Conservation (phyloP, 768 basidiomycete genomes). For the Collybia mongolica region DNA sequence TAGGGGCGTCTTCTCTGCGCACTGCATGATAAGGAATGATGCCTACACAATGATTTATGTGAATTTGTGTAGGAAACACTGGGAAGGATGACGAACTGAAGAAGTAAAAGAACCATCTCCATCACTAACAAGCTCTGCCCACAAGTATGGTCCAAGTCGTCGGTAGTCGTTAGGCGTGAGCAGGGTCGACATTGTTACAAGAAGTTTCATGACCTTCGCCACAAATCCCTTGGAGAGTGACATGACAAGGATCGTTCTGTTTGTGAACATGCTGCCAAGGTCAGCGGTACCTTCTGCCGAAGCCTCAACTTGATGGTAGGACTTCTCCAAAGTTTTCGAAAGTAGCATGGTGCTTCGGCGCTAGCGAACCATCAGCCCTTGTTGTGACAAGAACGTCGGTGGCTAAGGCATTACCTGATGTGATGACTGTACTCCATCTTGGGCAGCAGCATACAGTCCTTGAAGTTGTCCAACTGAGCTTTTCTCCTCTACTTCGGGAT, state of each 20-base stretch:
- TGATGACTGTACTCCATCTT: slow-evolving; percentile 40
- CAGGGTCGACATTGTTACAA: slow-evolving; percentile 61
- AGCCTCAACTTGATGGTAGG: slow-evolving; percentile 12
- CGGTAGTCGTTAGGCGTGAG: slow-evolving; percentile 48
- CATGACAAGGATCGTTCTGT: slow-evolving; percentile 36
- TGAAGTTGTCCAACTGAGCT: slow-evolving; percentile 41
- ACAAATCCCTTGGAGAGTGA: slow-evolving; percentile 45
- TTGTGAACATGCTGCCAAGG: slow-evolving; percentile 32
- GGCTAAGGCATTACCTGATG: slow-evolving; percentile 37
- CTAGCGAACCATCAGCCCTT: slow-evolving; percentile 23
- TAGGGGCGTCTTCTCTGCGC: slow-evolving; percentile 57
- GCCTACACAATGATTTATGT: slow-evolving; percentile 31
- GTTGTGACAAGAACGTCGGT: background rate
- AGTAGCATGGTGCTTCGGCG: slow-evolving; percentile 41
- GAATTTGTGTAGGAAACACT: background rate
- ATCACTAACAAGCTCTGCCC: slow-evolving; percentile 49
- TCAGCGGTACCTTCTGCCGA: slow-evolving; percentile 21
- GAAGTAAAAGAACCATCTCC: slow-evolving; percentile 42
- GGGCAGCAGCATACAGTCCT: slow-evolving; percentile 50
- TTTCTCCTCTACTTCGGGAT: slow-evolving; percentile 41
- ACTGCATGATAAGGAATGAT: slow-evolving; percentile 71
- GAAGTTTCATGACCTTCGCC: slow-evolving; percentile 51
- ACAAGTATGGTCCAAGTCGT: slow-evolving; percentile 54
- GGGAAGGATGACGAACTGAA: slow-evolving; percentile 39
- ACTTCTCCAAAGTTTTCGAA: slow-evolving; percentile 24